phyloP scores from a whole-genome alignment of 352 stramenopile species.

The Globisporangium abappressorium region DNA sequence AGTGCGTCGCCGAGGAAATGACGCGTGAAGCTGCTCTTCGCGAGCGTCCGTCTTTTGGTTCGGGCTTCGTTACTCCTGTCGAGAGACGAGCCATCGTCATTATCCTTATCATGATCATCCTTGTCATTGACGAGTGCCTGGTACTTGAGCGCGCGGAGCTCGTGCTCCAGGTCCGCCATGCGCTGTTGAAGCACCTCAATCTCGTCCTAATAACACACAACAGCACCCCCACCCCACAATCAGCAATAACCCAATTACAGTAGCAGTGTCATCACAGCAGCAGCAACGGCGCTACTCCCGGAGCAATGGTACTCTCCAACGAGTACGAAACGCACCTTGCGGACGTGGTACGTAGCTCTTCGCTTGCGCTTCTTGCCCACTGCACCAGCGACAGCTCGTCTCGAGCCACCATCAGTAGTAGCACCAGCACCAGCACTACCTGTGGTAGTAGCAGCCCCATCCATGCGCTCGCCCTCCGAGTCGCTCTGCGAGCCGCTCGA shows the following conservation, averaged over 20 bases:
- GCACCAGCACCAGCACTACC: no score
- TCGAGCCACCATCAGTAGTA: no score
- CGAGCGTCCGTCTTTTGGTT: neutral
- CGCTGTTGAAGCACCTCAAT: conserved; percentile 10
- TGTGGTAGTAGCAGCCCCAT: neutral
- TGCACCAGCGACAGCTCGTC: neutral
- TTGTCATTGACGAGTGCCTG: conserved; percentile 1
- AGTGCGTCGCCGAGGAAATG: conserved; percentile 9
- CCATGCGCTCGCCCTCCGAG: neutral
- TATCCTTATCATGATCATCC: neutral
- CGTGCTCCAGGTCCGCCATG: conserved; percentile 7
- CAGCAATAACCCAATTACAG: neutral
- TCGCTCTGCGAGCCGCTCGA: conserved; percentile 9
- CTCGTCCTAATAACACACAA: conserved; percentile 1
- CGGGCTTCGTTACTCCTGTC: no score
- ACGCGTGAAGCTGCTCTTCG: conserved; percentile 4
- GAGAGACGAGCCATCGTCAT: neutral
- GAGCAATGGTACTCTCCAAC: neutral
- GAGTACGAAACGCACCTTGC: neutral
- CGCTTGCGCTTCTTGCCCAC: conserved; percentile 2
- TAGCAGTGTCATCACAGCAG: no score
- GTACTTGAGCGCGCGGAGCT: conserved; percentile 16
- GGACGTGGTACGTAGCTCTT: conserved; percentile 12
- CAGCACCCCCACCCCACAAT: neutral
- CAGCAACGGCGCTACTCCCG: no score